Evolutionary conservation across 495 filamentous ascomycete genomes (phyloP).

Genomic region (Lepraria neglecta): DNA sequence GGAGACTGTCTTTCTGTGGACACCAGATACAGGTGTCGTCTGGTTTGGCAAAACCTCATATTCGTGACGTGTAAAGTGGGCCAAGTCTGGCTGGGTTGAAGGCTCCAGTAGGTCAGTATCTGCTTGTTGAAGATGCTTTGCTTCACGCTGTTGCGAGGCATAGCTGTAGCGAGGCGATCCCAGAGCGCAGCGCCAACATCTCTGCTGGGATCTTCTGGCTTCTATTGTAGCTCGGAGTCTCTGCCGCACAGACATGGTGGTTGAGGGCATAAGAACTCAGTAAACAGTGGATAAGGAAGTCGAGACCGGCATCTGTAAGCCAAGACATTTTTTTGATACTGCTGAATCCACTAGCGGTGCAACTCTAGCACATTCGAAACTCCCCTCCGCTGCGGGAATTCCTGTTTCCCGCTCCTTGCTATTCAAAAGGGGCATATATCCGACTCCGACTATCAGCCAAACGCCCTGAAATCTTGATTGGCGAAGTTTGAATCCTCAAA

Average conservation of each 20-base stretch:
- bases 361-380: too few relatives aligned
- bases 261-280: not conserved
- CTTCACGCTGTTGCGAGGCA: not conserved
- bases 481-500: too few relatives aligned
- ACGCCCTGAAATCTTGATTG: too few relatives aligned
- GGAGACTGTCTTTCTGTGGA: not conserved
- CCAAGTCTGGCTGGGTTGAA: too few relatives aligned
- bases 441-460: too few relatives aligned
- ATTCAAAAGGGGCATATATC: not conserved
- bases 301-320: not conserved
- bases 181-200: conserved; percentile 18
- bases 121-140: not conserved
- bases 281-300: not conserved
- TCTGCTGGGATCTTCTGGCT: not conserved
- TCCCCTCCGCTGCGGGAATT: too few relatives aligned
- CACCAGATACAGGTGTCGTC: too few relatives aligned
- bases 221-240: not conserved
- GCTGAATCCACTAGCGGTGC: too few relatives aligned
- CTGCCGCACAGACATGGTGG: not conserved
- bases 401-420: not conserved
- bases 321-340: not conserved
- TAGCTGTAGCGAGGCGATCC: not conserved
- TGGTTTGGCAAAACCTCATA: too few relatives aligned
- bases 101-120: too few relatives aligned
- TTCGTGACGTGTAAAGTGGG: too few relatives aligned